These are phyloP conservation scores for Populus tomentosa DNA, from an alignment of 441 rosid genomes.

Conservation along the genomic window DNA sequence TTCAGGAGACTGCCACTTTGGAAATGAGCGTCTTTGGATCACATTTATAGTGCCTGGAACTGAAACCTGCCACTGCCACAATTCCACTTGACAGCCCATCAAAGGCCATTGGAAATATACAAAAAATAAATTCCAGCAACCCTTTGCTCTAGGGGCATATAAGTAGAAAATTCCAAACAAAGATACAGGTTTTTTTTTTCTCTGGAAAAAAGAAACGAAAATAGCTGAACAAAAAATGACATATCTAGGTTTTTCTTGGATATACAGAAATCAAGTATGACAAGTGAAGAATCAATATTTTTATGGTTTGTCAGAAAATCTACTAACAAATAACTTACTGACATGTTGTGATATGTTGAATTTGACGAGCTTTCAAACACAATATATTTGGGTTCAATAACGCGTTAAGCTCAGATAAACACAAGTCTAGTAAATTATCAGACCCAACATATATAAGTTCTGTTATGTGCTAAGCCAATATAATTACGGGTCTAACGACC, in stretches of 20 bases:
- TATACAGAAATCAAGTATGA: neutral
- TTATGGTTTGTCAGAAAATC: no score
- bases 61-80: neutral
- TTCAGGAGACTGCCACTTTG: conserved; percentile 2
- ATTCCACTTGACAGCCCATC: neutral
- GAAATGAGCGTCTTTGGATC: neutral
- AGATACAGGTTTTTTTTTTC: no score
- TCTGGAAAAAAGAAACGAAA: no score
- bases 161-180: neutral
- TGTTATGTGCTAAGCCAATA: no score
- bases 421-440: rapidly evolving
- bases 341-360: rapidly evolving
- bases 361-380: no score
- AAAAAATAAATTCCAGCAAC: neutral
- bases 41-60: neutral
- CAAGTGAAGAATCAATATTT: neutral
- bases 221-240: no score
- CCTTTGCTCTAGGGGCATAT: neutral
- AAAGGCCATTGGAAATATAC: neutral
- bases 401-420: rapidly evolving
- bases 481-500: rapidly evolving
- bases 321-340: no score
- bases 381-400: rapidly evolving
- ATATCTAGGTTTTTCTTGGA: neutral
- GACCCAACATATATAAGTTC: no score